Evolutionary conservation across 345 rosid species (phyloP).

Genomic region (Linum lewisii): DNA sequence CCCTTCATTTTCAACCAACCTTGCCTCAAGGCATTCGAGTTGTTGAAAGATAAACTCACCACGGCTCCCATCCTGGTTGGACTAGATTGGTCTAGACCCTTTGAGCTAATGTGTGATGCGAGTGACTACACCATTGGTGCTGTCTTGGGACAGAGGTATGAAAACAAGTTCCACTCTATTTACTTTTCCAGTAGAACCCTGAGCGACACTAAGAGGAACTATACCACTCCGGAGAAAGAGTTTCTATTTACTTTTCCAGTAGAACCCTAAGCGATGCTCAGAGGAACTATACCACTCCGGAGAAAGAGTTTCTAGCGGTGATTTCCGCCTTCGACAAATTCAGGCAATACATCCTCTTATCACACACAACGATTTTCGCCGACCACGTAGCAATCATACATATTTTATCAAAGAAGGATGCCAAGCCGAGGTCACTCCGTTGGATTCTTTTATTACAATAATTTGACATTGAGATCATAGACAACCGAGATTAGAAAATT

Average conservation of each 20-base stretch:
- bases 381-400: background rate
- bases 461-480: background rate
- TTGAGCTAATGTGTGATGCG: no score
- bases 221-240: no score
- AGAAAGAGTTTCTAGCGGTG: background rate
- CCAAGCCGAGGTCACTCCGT: background rate
- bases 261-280: background rate
- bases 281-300: no score
- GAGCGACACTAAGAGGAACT: no score
- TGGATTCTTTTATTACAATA: background rate
- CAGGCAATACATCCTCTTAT: background rate
- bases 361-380: background rate
- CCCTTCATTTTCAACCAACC: background rate
- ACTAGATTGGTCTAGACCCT: no score
- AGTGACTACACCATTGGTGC: no score
- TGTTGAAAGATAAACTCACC: background rate
- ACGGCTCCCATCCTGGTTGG: background rate
- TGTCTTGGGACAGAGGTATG: background rate
- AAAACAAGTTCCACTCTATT: background rate
- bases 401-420: background rate
- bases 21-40: background rate
- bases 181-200: no score
- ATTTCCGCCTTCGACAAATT: background rate
- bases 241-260: no score
- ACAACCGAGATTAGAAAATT: background rate